A percentile compares a stretch with the other conserved stretches of the same genome.
Evolutionary conservation across 2,329 filamentous ascomycete genomes (phyloP).

Genomic region (Cladophialophora exuberans): DNA sequence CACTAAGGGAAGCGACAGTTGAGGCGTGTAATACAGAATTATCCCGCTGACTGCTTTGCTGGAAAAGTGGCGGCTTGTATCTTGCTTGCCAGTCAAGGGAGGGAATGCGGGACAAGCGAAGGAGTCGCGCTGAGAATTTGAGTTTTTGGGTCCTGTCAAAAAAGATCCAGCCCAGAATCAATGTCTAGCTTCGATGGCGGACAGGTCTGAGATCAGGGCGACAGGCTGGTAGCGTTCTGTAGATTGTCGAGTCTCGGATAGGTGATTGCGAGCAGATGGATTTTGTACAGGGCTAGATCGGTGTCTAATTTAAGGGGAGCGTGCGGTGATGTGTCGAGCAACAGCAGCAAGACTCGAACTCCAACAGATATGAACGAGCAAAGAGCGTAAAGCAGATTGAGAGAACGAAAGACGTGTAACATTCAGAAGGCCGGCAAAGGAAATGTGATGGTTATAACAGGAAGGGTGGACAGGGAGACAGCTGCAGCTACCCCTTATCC

Average conservation of each 20-base stretch:
- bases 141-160: conserved; percentile 28
- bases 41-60: conserved; percentile 20
- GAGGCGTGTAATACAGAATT: conserved; percentile 24
- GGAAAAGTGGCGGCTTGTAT: conserved; percentile 9
- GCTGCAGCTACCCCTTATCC: conserved; percentile 21
- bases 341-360: conserved; percentile 16
- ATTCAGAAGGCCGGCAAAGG: conserved; percentile 10
- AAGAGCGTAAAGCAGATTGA: conserved; percentile 23
- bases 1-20: conserved; percentile 6
- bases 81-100: conserved; percentile 25
- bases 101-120: conserved; percentile 27
- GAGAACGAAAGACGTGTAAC: conserved; percentile 15
- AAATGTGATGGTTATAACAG: conserved; percentile 21
- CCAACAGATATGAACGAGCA: conserved; percentile 17
- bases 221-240: conserved; percentile 17
- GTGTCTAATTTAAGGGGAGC: too few relatives aligned
- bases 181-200: conserved; percentile 18
- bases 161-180: conserved; percentile 13
- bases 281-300: conserved; percentile 23
- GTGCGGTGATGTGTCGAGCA: conserved; percentile 16
- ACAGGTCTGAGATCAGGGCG: conserved; percentile 17
- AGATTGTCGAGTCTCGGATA: conserved; percentile 28
- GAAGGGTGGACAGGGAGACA: conserved; percentile 11
- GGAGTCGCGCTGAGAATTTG: conserved; percentile 30
- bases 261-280: conserved; percentile 24